phyloP scores from a whole-genome alignment of 495 filamentous ascomycete species.

The Aspergillus taichungensis region DNA sequence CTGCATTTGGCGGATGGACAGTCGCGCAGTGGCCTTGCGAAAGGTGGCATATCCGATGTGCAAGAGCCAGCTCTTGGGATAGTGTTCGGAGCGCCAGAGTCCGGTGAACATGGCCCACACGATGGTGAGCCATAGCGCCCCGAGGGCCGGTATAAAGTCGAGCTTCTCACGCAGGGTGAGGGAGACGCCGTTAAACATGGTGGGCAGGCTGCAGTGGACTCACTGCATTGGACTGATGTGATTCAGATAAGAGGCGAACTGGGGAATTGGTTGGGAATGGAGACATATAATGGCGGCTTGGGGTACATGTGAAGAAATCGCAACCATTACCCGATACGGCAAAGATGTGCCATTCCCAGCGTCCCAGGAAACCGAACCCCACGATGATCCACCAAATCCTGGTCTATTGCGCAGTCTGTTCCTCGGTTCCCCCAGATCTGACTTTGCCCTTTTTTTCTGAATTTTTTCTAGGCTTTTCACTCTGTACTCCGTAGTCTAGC shows the following conservation, averaged over 20 bases:
- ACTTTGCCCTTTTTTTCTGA: not conserved
- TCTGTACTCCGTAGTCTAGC: no score
- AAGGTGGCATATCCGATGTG: slow-evolving; percentile 33
- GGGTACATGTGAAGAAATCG: slow-evolving; percentile 4
- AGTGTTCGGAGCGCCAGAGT: slow-evolving; percentile 23
- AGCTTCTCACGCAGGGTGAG: slow-evolving; percentile 26
- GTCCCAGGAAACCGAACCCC: no score
- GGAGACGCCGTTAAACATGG: slow-evolving; percentile 2
- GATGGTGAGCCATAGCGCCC: slow-evolving; percentile 18
- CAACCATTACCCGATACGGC: slow-evolving; percentile 6
- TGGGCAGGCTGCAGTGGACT: not conserved
- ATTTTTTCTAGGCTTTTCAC: no score
- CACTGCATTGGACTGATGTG: not conserved
- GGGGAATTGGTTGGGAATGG: not conserved
- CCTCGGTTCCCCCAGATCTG: not conserved
- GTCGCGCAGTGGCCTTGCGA: slow-evolving; percentile 23
- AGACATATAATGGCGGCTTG: not conserved
- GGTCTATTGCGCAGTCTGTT: no score
- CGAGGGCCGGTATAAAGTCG: slow-evolving; percentile 27
- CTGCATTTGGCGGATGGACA: slow-evolving; percentile 28
- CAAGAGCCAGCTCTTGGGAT: slow-evolving; percentile 26
- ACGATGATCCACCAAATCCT: no score
- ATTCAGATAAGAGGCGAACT: not conserved
- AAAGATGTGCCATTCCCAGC: not conserved
- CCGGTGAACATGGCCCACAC: slow-evolving; percentile 26